Evolutionary conservation across 2,329 filamentous ascomycete genomes (phyloP).

Genomic region (Ceratocystis destructans): DNA sequence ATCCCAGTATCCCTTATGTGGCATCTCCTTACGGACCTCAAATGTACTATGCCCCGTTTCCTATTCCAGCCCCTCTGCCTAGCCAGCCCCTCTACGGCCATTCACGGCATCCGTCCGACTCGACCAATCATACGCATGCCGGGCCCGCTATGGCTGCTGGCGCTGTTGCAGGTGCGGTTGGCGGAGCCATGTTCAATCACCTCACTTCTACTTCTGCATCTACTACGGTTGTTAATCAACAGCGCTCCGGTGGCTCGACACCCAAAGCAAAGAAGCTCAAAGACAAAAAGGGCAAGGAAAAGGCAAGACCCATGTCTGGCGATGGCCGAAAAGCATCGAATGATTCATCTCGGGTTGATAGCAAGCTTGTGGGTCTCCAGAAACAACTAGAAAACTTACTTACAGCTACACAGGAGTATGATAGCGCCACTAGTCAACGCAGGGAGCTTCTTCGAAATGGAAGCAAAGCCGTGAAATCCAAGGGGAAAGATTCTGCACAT

Average conservation of each 20-base stretch:
- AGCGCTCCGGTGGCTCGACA: slow-evolving; percentile 15
- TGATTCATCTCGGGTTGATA: slow-evolving; percentile 4
- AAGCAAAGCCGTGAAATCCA: neutral
- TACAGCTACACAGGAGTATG: slow-evolving; percentile 15
- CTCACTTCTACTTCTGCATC: neutral
- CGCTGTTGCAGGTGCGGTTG: slow-evolving; percentile 13
- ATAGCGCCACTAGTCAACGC: neutral
- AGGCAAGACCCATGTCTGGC: slow-evolving; percentile 3
- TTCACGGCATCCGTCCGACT: neutral
- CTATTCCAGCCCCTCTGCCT: neutral
- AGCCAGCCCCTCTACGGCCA: neutral
- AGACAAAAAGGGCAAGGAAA: slow-evolving; percentile 14
- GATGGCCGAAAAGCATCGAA: neutral
- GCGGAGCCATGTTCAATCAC: neutral
- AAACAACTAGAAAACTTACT: slow-evolving; percentile 10
- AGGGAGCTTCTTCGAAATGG: neutral
- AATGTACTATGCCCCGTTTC: slow-evolving; percentile 3
- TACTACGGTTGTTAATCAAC: neutral
- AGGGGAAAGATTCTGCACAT: neutral
- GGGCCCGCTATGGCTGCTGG: slow-evolving; percentile 12
- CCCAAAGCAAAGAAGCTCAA: slow-evolving; percentile 1
- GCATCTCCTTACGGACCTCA: slow-evolving; percentile 6
- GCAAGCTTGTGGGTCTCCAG: slow-evolving; percentile 1
- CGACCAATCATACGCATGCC: slow-evolving; percentile 6
- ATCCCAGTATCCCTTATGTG: slow-evolving; percentile 10